Conservation (phyloP, 805 yeast genomes). For the Debaryomyces tyrocola region DNA sequence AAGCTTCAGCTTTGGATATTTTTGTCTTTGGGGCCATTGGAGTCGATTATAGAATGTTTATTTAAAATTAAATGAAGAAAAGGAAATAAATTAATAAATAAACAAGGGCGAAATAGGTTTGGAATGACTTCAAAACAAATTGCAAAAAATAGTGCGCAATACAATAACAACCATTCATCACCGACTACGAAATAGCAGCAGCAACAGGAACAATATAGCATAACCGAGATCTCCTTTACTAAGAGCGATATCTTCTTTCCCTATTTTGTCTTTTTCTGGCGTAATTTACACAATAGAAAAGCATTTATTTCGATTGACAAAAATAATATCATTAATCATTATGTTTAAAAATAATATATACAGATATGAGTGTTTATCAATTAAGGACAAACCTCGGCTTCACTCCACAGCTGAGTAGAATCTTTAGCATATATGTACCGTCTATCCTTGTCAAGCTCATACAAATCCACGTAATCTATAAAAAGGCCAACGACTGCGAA, state of each 20-base stretch:
- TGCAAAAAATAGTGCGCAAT: constrained; percentile 8
- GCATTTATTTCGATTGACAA: too few relatives aligned
- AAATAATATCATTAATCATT: neutral
- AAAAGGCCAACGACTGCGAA: constrained; percentile 70
- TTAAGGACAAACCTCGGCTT: constrained; percentile 76
- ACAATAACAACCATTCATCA: neutral
- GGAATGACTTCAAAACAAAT: constrained; percentile 1
- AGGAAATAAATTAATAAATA: constrained; percentile 8
- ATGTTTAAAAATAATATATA: neutral
- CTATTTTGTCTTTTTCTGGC: too few relatives aligned
- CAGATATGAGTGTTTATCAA: neutral
- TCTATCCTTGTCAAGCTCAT: constrained; percentile 58
- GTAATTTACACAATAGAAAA: too few relatives aligned
- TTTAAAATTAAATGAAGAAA: constrained; percentile 1
- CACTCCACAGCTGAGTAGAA: constrained; percentile 67
- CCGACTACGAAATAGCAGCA: too few relatives aligned
- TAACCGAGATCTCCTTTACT: too few relatives aligned
- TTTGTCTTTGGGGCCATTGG: constrained; percentile 40
- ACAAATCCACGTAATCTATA: constrained; percentile 68
- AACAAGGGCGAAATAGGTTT: constrained; percentile 7
- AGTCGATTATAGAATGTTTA: constrained; percentile 1
- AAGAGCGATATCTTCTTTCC: too few relatives aligned
- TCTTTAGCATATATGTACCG: constrained; percentile 55
- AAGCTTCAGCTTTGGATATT: constrained; percentile 12
- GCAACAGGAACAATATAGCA: too few relatives aligned